These are phyloP conservation scores for Claviceps maximensis DNA, from an alignment of 2,329 filamentous ascomycete genomes.

Conservation along the genomic window DNA sequence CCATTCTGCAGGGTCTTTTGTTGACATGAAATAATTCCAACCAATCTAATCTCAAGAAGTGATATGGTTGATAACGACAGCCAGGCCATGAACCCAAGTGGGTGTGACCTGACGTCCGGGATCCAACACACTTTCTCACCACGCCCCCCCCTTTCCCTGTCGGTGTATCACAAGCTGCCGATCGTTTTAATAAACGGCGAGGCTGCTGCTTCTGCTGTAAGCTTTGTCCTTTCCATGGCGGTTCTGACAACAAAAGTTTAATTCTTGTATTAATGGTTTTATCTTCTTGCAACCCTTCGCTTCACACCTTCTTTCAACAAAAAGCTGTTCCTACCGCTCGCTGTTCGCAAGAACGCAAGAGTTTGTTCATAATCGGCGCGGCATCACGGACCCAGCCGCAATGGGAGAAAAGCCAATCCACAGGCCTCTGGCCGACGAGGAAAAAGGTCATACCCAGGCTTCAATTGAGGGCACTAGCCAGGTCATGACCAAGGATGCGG, in stretches of 20 bases:
- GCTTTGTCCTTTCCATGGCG: neutral
- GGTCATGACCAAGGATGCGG: constrained; percentile 8
- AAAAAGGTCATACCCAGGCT: neutral
- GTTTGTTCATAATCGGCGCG: neutral
- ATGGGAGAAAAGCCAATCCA: neutral
- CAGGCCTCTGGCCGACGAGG: neutral
- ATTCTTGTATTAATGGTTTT: neutral
- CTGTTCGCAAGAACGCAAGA: neutral
- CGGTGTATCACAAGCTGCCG: neutral
- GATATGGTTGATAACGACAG: neutral
- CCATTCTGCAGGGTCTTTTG: neutral
- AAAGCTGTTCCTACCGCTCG: neutral
- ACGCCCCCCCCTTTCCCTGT: too few species aligned
- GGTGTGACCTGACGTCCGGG: neutral
- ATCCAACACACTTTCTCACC: neutral
- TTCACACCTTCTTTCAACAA: neutral
- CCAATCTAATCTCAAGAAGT: neutral
- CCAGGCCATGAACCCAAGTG: neutral
- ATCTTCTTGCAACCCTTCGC: neutral
- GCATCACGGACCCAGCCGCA: neutral
- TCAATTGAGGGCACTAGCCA: constrained; percentile 7
- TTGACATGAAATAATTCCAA: neutral
- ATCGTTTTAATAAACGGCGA: neutral
- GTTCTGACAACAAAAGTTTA: neutral
- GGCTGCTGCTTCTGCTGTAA: neutral